Base-by-base conservation (phyloP, 1,284 basidiomycete species). In the Leccinum pallidistipes region DNA sequence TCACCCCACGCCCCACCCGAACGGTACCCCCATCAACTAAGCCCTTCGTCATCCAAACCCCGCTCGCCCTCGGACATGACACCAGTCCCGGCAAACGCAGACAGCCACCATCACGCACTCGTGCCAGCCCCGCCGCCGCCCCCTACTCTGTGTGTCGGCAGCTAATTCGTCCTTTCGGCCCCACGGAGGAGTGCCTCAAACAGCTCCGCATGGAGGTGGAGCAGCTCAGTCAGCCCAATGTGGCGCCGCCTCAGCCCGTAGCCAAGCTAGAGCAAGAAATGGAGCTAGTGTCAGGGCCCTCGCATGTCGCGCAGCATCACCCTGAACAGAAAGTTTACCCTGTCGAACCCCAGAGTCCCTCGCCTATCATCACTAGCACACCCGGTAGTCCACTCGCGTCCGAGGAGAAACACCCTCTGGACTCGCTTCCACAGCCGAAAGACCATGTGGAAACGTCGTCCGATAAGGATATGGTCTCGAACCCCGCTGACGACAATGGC, bases 1-100 rank as follows among this genome's bases (percentile, higher is more conserved):
- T 78, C n/a, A 79, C 79, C 12, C 78, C 79, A 65, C 74, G 70
- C 63, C 58, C 70, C 68, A 61, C 52, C 3, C 62, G 12, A 52
- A 7, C 57, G 61, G 63, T 59, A 55, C 65, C 65, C 55, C 61
- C 66, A 63, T 66, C 66, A 66, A 58, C 69, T 34, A 68, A 68
- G 65, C 66, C 68, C 62, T 55, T 62, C 50, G 62, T 65, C 71
- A 65, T 62, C 57, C 66, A 56, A 64, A 50, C 47, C 14, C 47
- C 60, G 68, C 56, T 61, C 64, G 34, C 52, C 65, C 64, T 64
- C 58, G 65, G 64, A 64, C 54, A 56, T 63, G 60, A 11, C 8
- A 21, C 36, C 40, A 70, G 64, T 55, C 65, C 58, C 45, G 21
- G 55, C 16, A 72, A 70, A 47, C 32, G 9, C 5, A 62, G 38